Percentiles rank a stretch among this genome's conserved stretches.
Evolutionary conservation across 106 monocot species (phyloP).

Genomic region (Dendrobium officinale): DNA sequence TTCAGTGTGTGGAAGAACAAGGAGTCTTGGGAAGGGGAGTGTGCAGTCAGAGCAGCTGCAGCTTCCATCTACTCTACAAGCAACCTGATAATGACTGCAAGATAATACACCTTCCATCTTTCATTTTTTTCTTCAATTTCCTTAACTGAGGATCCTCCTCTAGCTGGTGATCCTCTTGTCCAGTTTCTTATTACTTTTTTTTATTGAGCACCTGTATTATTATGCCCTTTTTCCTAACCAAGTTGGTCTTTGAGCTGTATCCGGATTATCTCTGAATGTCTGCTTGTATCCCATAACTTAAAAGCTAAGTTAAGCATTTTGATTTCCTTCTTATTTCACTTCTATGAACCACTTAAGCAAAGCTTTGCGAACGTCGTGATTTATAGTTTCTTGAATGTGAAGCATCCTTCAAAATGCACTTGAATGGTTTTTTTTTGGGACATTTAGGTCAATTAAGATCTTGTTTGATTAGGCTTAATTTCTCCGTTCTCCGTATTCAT

Average conservation of each 20-base stretch:
- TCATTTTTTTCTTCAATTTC: background rate
- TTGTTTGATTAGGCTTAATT: too few relatives aligned
- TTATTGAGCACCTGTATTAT: background rate
- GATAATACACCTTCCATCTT: background rate
- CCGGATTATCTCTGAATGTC: background rate
- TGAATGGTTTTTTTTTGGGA: too few relatives aligned
- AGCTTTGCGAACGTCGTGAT: too few relatives aligned
- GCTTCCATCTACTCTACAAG: constrained; percentile 12
- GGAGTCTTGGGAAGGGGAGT: constrained; percentile 5
- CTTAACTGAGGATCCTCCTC: background rate
- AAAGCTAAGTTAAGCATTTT: background rate
- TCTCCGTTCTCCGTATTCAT: too few relatives aligned
- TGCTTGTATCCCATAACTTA: background rate
- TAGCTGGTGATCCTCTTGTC: background rate
- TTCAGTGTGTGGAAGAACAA: constrained; percentile 3
- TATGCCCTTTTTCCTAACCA: background rate
- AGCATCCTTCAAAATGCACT: too few relatives aligned
- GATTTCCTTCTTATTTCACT: background rate
- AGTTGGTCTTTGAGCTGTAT: background rate
- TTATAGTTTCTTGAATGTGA: too few relatives aligned
- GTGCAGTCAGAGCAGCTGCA: constrained; percentile 14
- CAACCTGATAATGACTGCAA: constrained; percentile 11
- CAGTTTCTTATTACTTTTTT: background rate
- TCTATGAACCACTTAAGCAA: background rate
- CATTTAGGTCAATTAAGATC: too few relatives aligned